Evolutionary conservation across 495 filamentous ascomycete species (phyloP).

Genomic region (Penicillium subrubescens): DNA sequence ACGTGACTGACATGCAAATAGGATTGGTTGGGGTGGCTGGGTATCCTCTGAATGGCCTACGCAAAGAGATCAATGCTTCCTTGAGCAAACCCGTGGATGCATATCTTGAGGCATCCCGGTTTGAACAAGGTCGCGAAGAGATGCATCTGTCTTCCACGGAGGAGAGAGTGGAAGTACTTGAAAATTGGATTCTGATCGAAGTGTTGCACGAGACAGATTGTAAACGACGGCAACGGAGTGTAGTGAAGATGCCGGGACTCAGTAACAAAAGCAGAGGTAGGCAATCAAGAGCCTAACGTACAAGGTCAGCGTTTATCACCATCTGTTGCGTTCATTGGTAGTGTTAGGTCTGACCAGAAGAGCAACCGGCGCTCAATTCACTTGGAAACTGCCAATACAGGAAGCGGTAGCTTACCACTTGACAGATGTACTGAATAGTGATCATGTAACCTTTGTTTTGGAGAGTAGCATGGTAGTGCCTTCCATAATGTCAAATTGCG

Average conservation of each 20-base stretch:
- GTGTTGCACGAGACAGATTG: neutral
- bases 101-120: neutral
- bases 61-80: neutral
- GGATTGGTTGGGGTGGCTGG: conserved; percentile 2
- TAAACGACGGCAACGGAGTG: neutral
- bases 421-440: neutral
- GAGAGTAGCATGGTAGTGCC: too few species aligned
- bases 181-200: conserved; percentile 1
- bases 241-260: conserved; percentile 1
- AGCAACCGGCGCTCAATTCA: neutral
- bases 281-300: neutral
- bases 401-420: neutral
- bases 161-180: conserved; percentile 2
- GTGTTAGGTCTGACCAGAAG: neutral
- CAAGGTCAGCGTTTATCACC: neutral
- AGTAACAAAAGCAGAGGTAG: neutral
- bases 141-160: conserved; percentile 1
- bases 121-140: conserved; percentile 4
- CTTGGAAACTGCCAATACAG: neutral
- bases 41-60: conserved; percentile 1
- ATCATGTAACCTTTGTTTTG: too few species aligned
- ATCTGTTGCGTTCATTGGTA: neutral
- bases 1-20: neutral
- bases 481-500: too few species aligned
- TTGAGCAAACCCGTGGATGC: conserved; percentile 1